phyloP scores from a whole-genome alignment of 495 filamentous ascomycete species.

The Astrothelium macrocarpum region DNA sequence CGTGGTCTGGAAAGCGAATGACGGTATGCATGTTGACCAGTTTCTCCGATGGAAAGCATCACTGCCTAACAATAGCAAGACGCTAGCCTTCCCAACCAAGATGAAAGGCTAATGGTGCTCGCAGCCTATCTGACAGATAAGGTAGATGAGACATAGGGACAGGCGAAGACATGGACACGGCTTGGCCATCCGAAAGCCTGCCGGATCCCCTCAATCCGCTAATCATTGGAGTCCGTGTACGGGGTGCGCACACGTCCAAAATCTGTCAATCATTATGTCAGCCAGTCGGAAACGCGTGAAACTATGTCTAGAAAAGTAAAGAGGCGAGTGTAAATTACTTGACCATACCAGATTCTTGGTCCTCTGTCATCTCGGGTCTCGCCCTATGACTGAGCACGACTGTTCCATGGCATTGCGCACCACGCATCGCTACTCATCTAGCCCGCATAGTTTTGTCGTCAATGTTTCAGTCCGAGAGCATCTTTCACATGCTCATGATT shows the following conservation, averaged over 20 bases:
- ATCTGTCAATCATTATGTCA: neutral
- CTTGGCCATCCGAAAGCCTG: neutral
- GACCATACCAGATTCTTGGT: neutral
- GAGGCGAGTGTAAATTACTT: neutral
- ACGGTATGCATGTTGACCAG: constrained; percentile 2
- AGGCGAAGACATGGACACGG: neutral
- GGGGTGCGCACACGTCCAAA: neutral
- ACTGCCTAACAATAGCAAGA: constrained; percentile 7
- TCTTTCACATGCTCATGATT: neutral
- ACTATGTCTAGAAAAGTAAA: neutral
- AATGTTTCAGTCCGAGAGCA: neutral
- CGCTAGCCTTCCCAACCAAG: neutral
- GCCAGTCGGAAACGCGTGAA: neutral
- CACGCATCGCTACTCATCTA: neutral
- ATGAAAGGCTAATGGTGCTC: neutral
- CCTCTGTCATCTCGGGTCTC: neutral
- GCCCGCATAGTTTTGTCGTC: neutral
- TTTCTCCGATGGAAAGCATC: constrained; percentile 7
- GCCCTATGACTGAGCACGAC: neutral
- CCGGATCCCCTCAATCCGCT: constrained; percentile 10
- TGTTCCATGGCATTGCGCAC: neutral
- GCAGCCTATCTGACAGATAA: constrained; percentile 7
- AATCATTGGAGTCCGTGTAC: neutral
- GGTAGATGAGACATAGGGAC: constrained; percentile 4
- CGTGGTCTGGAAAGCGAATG: neutral